Conservation (phyloP, 768 basidiomycete species). For the Lactifluus hygrophoroides region DNA sequence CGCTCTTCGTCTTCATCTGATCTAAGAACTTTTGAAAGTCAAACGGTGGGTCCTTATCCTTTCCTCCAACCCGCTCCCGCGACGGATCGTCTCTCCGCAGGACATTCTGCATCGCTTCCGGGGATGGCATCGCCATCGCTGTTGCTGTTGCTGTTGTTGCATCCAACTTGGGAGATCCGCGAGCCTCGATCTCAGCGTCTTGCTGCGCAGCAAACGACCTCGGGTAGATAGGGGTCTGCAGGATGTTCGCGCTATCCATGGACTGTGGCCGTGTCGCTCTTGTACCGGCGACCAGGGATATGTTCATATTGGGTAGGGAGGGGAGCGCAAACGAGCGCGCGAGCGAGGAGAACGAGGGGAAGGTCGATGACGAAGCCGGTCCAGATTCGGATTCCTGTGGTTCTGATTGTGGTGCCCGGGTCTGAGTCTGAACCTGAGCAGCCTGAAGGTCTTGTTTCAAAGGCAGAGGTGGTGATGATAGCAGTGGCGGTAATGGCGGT, state of each 20-base stretch:
- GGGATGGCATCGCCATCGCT: background rate
- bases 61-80: constrained; percentile 22
- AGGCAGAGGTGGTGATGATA: too few species aligned
- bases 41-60: constrained; percentile 45
- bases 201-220: constrained; percentile 10
- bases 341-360: constrained; percentile 57
- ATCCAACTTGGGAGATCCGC: constrained; percentile 17
- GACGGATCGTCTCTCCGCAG: constrained; percentile 22
- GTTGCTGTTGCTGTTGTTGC: too few species aligned
- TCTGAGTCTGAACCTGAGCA: too few species aligned
- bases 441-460: background rate
- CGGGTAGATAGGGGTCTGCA: constrained; percentile 11
- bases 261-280: constrained; percentile 47
- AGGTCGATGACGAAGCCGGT: constrained; percentile 29
- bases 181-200: background rate
- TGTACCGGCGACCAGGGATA: constrained; percentile 17
- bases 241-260: constrained; percentile 34
- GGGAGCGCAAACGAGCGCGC: constrained; percentile 57
- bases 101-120: constrained; percentile 5
- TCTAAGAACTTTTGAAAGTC: constrained; percentile 95
- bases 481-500: constrained; percentile 36
- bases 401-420: too few species aligned
- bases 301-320: constrained; percentile 28
- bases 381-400: constrained; percentile 10
- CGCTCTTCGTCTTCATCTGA: constrained; percentile 81